A percentile compares a stretch with the other conserved stretches of the same genome.
Evolutionary conservation across 75 land plant genomes (phyloP).

Genomic region (Chamaecyparis obtusa): DNA sequence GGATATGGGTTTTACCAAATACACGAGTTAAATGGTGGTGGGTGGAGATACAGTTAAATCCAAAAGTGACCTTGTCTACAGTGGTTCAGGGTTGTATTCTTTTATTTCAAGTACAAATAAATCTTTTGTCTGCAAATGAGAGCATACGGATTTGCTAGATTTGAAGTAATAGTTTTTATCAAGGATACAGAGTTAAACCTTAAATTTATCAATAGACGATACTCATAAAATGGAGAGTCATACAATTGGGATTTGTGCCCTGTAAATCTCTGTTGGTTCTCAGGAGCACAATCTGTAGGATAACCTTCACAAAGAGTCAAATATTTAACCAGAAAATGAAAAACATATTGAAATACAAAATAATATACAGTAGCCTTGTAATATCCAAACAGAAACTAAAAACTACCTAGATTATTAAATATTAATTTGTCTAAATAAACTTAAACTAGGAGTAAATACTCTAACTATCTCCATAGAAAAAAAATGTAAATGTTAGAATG

Average conservation of each 20-base stretch:
- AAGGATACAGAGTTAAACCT: not conserved
- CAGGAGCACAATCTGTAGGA: too few species aligned
- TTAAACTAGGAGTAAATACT: too few species aligned
- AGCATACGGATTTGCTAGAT: not conserved
- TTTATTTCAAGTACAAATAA: not conserved
- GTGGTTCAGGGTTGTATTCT: not conserved
- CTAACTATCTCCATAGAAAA: not conserved
- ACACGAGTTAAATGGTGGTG: not conserved
- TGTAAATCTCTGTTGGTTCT: not conserved
- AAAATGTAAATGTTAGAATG: not conserved
- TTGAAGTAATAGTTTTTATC: not conserved
- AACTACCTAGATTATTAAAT: too few species aligned
- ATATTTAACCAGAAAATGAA: too few species aligned
- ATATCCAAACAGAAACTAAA: too few species aligned
- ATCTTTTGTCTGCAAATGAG: not conserved
- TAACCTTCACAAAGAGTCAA: too few species aligned
- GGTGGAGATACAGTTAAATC: not conserved
- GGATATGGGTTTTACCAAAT: not conserved
- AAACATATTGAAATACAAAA: too few species aligned
- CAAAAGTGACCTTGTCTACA: not conserved
- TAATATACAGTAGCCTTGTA: too few species aligned
- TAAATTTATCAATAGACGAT: not conserved
- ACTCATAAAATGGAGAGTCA: not conserved
- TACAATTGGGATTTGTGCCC: not conserved
- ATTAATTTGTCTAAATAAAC: too few species aligned